Evolutionary conservation across 805 yeast species (phyloP).

Genomic region (Ogataea nonfermentans): DNA sequence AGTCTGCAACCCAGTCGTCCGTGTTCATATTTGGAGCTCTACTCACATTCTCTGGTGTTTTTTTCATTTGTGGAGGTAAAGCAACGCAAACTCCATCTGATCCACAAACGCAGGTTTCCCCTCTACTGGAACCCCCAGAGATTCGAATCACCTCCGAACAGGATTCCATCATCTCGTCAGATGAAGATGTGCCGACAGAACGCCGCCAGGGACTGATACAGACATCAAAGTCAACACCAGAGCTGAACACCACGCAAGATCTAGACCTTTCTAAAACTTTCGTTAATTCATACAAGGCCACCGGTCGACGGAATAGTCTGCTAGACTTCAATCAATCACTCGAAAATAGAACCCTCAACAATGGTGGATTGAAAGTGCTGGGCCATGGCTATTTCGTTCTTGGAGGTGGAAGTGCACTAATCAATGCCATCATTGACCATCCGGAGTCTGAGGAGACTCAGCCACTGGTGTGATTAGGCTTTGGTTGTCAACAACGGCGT

Average conservation of each 20-base stretch:
- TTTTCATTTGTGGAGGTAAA: slow-evolving; percentile 32
- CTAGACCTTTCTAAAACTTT: neutral
- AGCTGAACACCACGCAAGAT: slow-evolving; percentile 5
- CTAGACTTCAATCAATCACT: slow-evolving; percentile 13
- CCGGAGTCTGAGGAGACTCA: slow-evolving; percentile 5
- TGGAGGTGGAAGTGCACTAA: slow-evolving; percentile 22
- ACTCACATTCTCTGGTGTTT: slow-evolving; percentile 42
- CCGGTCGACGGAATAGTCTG: slow-evolving; percentile 17
- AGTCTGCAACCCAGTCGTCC: slow-evolving; percentile 20
- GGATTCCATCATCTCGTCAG: slow-evolving; percentile 10
- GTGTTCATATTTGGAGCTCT: slow-evolving; percentile 37
- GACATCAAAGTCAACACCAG: slow-evolving; percentile 21
- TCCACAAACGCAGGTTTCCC: neutral
- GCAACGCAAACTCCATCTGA: slow-evolving; percentile 1
- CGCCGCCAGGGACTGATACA: slow-evolving; percentile 12
- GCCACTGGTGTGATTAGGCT: slow-evolving; percentile 1
- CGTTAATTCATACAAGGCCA: neutral
- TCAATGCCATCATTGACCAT: slow-evolving; percentile 17
- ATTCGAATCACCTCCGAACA: slow-evolving; percentile 5
- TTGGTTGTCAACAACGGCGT: slow-evolving; percentile 46
- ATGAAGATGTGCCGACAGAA: slow-evolving; percentile 2
- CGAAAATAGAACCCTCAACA: neutral
- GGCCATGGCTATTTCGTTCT: slow-evolving; percentile 27
- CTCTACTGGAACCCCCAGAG: neutral
- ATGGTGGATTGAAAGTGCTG: slow-evolving; percentile 2